Evolutionary conservation across 208 protist species (phyloP).

Genomic region (Trypanosoma vivax): DNA sequence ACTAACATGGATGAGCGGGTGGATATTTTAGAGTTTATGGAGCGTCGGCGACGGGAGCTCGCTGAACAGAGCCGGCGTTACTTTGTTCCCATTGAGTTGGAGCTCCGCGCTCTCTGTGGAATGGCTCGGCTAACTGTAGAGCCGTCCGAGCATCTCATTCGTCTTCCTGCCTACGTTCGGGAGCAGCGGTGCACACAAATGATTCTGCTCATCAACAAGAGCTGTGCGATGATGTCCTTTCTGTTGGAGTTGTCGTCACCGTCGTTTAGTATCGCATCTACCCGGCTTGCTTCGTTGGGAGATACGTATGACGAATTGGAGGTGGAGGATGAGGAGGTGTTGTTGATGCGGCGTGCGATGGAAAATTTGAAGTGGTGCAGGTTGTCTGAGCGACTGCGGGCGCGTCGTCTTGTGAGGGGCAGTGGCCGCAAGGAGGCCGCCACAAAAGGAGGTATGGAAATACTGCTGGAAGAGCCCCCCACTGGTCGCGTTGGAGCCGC

Average conservation of each 20-base stretch:
- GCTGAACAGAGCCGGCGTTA: constrained; percentile 40
- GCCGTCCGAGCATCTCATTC: constrained; percentile 44
- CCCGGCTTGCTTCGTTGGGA: constrained; percentile 24
- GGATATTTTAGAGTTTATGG: constrained; percentile 54
- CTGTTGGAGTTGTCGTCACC: constrained; percentile 27
- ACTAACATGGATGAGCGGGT: constrained; percentile 60
- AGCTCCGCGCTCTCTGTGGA: constrained; percentile 66
- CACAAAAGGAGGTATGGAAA: not conserved
- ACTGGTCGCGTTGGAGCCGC: not conserved
- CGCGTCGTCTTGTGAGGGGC: constrained; percentile 15
- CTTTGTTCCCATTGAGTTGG: constrained; percentile 77
- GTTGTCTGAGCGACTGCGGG: constrained; percentile 13
- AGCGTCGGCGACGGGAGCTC: constrained; percentile 33
- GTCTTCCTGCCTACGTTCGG: constrained; percentile 34
- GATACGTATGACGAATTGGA: constrained; percentile 30
- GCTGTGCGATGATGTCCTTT: constrained; percentile 69
- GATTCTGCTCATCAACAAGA: constrained; percentile 69
- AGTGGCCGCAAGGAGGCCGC: not conserved
- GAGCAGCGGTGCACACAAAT: constrained; percentile 40
- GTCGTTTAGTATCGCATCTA: constrained; percentile 17
- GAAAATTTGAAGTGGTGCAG: constrained; percentile 25
- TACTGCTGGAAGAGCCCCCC: not conserved
- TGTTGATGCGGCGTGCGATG: not conserved
- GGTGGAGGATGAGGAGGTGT: constrained; percentile 33
- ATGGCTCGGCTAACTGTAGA: constrained; percentile 61